Percentiles rank a stretch among this genome's conserved stretches.
These are phyloP conservation scores for Schizosaccharomyces pombe DNA, from an alignment of 805 yeast species.

Conservation along the genomic window ASM294v3 CU329670.1:2048001-2048500, in stretches of 20 bases:
- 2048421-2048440: neutral
- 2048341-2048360: too few relatives aligned
- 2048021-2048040: neutral
- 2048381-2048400: too few relatives aligned
- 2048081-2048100: neutral
- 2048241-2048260: too few relatives aligned
- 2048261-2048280: too few relatives aligned
- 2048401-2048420: too few relatives aligned
- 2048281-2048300: too few relatives aligned
- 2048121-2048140: neutral
- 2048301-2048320: too few relatives aligned
- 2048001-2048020: neutral
- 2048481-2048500: neutral
- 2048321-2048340: too few relatives aligned
- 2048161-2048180: neutral
- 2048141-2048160: neutral
- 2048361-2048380: too few relatives aligned
- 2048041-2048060: neutral
- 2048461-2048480: neutral
- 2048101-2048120: neutral
- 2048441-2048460: neutral
- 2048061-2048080: neutral
- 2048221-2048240: too few relatives aligned
- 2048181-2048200: too few relatives aligned
- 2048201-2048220: too few relatives aligned